Percentiles rank a stretch among this genome's conserved stretches.
Evolutionary conservation across 768 basidiomycete genomes (phyloP).

Genomic region (Amanita pseudoporphyria): DNA sequence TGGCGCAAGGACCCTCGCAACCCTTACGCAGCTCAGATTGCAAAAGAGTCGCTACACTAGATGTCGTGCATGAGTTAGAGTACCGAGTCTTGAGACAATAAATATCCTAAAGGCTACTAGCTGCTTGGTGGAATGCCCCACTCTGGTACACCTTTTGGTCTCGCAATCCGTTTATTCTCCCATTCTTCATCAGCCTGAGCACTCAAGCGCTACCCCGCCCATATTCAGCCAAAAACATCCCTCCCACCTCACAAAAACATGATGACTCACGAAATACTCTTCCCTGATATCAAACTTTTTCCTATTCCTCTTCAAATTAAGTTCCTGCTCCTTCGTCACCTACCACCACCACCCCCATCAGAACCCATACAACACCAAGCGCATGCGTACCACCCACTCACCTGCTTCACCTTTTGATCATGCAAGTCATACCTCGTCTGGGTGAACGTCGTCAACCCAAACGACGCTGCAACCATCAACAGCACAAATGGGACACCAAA

Average conservation of each 20-base stretch:
- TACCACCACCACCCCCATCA: slow-evolving; percentile 11
- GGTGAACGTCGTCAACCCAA: slow-evolving; percentile 72
- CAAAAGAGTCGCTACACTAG: slow-evolving; percentile 47
- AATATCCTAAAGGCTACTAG: too few species aligned
- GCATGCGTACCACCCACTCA: slow-evolving; percentile 18
- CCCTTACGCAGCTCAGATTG: slow-evolving; percentile 72
- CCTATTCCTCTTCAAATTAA: slow-evolving; percentile 57
- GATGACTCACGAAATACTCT: slow-evolving; percentile 82
- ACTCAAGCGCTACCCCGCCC: slow-evolving; percentile 47
- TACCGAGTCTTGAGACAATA: too few species aligned
- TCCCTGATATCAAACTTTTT: slow-evolving; percentile 89
- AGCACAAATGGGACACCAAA: slow-evolving; percentile 86
- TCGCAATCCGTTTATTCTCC: slow-evolving; percentile 78
- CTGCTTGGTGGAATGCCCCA: slow-evolving; percentile 89
- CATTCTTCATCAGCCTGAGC: slow-evolving; percentile 59
- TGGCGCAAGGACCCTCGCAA: slow-evolving; percentile 74
- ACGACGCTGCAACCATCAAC: slow-evolving; percentile 81
- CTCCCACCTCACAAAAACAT: too few species aligned
- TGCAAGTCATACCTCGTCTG: slow-evolving; percentile 89
- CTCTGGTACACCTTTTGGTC: slow-evolving; percentile 84
- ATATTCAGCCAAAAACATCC: neutral
- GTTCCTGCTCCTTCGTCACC: slow-evolving; percentile 73
- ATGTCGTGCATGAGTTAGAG: too few species aligned
- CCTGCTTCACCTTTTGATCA: slow-evolving; percentile 67
- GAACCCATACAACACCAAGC: neutral